These are phyloP conservation scores for Mycosphaerelloides madeirae DNA, from an alignment of 2,329 filamentous ascomycete genomes.

Conservation along the genomic window DNA sequence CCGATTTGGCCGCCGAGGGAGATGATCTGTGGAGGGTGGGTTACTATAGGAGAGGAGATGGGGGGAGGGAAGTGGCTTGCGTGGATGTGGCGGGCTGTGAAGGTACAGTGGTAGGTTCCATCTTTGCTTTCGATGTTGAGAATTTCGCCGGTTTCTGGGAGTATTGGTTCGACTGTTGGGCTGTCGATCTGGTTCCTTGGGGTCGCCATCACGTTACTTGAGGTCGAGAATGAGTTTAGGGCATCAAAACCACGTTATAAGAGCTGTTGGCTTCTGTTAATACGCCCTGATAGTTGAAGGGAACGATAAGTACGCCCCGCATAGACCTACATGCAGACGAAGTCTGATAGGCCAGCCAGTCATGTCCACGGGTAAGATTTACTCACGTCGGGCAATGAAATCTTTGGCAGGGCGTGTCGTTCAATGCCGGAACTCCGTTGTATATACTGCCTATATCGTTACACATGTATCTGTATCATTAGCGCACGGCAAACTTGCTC, in stretches of 20 bases:
- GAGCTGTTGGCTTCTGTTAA: no score
- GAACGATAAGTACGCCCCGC: no score
- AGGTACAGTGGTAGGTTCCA: slow-evolving; percentile 11
- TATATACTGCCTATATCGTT: not conserved
- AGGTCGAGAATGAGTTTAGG: no score
- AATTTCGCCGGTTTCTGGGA: not conserved
- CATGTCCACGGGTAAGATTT: no score
- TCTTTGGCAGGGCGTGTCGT: no score
- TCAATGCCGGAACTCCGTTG: not conserved
- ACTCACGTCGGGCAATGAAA: no score
- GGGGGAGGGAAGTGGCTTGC: slow-evolving; percentile 1
- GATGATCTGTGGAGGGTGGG: slow-evolving; percentile 21
- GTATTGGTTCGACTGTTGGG: slow-evolving; percentile 2
- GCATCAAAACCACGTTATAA: no score
- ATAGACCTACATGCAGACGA: no score
- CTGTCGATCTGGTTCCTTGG: slow-evolving; percentile 2
- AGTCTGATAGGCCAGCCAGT: no score
- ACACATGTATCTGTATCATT: not conserved
- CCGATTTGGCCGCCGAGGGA: slow-evolving; percentile 38
- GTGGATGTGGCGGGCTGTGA: slow-evolving; percentile 12
- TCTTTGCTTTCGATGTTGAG: slow-evolving; percentile 6
- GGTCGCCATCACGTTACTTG: no score
- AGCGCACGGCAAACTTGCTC: not conserved
- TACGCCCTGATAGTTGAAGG: no score
- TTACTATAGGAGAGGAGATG: not conserved